Conservation (phyloP, 2,329 filamentous ascomycete species). For the Penicillium decumbens region DNA sequence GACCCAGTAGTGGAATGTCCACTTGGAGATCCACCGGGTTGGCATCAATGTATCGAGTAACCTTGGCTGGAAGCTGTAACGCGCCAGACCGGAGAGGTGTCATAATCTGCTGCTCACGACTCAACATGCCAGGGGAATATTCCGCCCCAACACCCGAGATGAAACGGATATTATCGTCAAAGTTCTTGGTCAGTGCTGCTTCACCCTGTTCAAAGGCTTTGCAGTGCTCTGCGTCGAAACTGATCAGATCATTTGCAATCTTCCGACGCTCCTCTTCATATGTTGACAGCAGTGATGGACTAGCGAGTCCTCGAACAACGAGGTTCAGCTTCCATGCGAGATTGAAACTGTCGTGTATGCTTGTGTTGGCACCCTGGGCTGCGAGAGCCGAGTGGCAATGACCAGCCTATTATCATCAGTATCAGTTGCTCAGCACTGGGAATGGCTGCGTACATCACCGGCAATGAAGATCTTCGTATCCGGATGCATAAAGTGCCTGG, state of each 20-base stretch:
- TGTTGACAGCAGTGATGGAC: slow-evolving; percentile 21
- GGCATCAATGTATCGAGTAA: slow-evolving; percentile 69
- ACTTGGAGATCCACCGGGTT: slow-evolving; percentile 74
- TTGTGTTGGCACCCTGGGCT: slow-evolving; percentile 35
- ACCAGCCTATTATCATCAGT: slow-evolving; percentile 20
- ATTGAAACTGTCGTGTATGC: slow-evolving; percentile 37
- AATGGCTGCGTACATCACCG: slow-evolving; percentile 39
- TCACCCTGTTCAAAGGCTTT: slow-evolving; percentile 58
- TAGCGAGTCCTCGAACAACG: slow-evolving; percentile 23
- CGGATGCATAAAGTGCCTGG: slow-evolving; percentile 43
- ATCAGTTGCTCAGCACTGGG: background rate
- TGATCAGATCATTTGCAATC: slow-evolving; percentile 31
- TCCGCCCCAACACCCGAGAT: slow-evolving; percentile 68
- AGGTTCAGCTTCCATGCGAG: slow-evolving; percentile 36
- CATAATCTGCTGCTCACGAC: slow-evolving; percentile 35
- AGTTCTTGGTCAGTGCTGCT: slow-evolving; percentile 62
- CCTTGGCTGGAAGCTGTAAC: slow-evolving; percentile 62
- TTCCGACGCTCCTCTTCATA: slow-evolving; percentile 32
- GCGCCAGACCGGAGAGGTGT: slow-evolving; percentile 38
- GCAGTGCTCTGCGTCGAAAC: slow-evolving; percentile 42
- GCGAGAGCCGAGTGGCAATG: slow-evolving; percentile 33
- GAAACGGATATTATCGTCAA: slow-evolving; percentile 66
- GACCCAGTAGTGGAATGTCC: slow-evolving; percentile 70
- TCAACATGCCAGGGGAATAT: slow-evolving; percentile 62
- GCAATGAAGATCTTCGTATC: slow-evolving; percentile 46